Evolutionary conservation across 371 early-diverging fungal genomes (phyloP).

Genomic region (Mucor indicus): DNA sequence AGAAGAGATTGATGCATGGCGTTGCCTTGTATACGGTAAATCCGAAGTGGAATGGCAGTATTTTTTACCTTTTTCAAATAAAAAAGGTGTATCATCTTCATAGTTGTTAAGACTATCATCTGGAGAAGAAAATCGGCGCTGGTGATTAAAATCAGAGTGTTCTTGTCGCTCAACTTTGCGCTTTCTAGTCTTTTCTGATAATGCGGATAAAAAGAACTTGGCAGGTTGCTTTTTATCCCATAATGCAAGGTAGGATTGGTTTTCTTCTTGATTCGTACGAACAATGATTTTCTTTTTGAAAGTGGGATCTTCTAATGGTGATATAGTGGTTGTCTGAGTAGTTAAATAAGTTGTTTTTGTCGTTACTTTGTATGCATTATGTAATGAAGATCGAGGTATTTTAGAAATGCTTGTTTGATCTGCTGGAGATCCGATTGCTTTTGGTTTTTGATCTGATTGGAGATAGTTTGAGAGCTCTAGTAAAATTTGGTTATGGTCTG

Average conservation of each 20-base stretch:
- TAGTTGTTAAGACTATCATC: slow-evolving; percentile 1
- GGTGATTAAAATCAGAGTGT: slow-evolving; percentile 2
- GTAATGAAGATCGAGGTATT: neutral
- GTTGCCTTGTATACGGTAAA: neutral
- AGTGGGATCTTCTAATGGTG: slow-evolving; percentile 21
- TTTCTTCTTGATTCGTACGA: slow-evolving; percentile 29
- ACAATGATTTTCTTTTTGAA: slow-evolving; percentile 28
- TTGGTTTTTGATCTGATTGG: neutral
- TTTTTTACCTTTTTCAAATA: neutral
- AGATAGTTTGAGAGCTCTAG: neutral
- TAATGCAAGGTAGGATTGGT: slow-evolving; percentile 30
- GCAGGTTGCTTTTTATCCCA: slow-evolving; percentile 9
- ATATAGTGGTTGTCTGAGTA: slow-evolving; percentile 32
- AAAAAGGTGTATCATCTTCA: neutral
- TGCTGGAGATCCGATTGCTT: too few species aligned
- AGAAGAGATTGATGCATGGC: slow-evolving; percentile 1
- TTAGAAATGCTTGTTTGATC: neutral
- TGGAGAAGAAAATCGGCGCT: slow-evolving; percentile 8
- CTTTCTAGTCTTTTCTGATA: slow-evolving; percentile 46
- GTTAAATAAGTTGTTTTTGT: slow-evolving; percentile 33
- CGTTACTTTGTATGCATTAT: slow-evolving; percentile 29
- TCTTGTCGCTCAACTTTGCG: slow-evolving; percentile 36
- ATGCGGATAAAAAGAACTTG: slow-evolving; percentile 42
- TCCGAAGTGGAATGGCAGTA: neutral
- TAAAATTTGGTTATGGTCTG: neutral